phyloP scores from a whole-genome alignment of 202 grass and related monocot species.

The Hordeum pubiflorum region DNA sequence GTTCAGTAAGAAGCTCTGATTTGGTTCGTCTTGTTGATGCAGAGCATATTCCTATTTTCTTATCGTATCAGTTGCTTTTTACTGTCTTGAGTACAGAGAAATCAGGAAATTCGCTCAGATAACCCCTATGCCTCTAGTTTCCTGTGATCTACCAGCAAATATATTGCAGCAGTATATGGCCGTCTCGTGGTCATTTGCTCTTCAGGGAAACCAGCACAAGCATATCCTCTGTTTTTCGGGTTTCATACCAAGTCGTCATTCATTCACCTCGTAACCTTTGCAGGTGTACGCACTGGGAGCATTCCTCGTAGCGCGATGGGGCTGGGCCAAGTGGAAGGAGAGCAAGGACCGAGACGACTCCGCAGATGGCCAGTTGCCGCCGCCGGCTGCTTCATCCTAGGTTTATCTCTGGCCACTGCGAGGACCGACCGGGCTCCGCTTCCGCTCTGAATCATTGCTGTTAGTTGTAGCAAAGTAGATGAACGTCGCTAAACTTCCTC shows the following conservation, averaged over 20 bases:
- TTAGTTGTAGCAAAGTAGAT: background rate
- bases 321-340: constrained; percentile 68
- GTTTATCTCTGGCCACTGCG: background rate
- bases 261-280: background rate
- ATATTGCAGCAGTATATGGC: background rate
- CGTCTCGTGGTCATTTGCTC: background rate
- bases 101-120: background rate
- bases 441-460: background rate
- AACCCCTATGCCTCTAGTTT: background rate
- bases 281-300: constrained; percentile 77
- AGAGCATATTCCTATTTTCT: background rate
- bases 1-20: background rate
- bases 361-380: background rate
- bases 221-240: too few species aligned
- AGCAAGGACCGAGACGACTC: constrained; percentile 48
- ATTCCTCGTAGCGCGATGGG: constrained; percentile 60
- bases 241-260: background rate
- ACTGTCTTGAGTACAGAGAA: background rate
- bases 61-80: too few species aligned
- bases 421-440: background rate
- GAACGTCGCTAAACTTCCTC: background rate
- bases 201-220: background rate
- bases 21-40: background rate
- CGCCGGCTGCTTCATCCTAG: background rate
- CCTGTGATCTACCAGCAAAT: background rate